Base-by-base conservation (phyloP, 2,329 filamentous ascomycete species). In the Talaromyces rugulosus region DNA sequence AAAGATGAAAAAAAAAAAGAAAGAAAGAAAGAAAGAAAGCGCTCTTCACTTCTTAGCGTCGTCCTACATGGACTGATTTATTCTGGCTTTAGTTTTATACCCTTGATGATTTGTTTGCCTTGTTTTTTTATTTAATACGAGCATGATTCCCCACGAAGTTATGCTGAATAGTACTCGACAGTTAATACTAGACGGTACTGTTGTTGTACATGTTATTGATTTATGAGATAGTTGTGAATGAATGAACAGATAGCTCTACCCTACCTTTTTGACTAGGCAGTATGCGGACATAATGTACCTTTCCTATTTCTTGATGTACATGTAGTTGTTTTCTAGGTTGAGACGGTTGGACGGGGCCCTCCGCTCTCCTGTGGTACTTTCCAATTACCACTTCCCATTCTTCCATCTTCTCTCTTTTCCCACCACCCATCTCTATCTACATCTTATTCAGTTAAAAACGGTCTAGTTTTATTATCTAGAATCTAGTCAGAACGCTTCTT, bases 31-130 rank as follows among this genome's bases (percentile, higher is more conserved):
- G 58, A 57, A 54, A 36, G 11, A 52, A 23, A 54, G 56, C 53
- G 53, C 34, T 58, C 61, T 58, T 61, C 36, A 14, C 36, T 60
- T 63, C 52, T 55, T 60, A 40, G 56, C 36, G 30, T 53, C 36
- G 30, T 53, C 50, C 30, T 53, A 53, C 9, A 27, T 47, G 44
- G 44, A 47, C 27, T 47, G 28, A 53, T 63, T 58, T 50, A 56
- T 44, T 62, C 59, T 64, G 50, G 42, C 57, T 65, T 60, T 59
- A 56, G 63, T 58, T 58, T 65, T 65, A 65, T 65, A 65, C 64
- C 64, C 64, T 62, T 58, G 51, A 58, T 59, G 36, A 60, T 58
- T 52, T 63, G 51, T 56, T 59, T 59, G 36, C 27, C 44, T 47
- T 18, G 60, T 63, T 52, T 28, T 9, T 8, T 6, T 47, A 7